Percentiles rank a stretch among this genome's conserved stretches.
Conservation (phyloP, 2,329 filamentous ascomycete genomes). For the Davidsoniella australis region DNA sequence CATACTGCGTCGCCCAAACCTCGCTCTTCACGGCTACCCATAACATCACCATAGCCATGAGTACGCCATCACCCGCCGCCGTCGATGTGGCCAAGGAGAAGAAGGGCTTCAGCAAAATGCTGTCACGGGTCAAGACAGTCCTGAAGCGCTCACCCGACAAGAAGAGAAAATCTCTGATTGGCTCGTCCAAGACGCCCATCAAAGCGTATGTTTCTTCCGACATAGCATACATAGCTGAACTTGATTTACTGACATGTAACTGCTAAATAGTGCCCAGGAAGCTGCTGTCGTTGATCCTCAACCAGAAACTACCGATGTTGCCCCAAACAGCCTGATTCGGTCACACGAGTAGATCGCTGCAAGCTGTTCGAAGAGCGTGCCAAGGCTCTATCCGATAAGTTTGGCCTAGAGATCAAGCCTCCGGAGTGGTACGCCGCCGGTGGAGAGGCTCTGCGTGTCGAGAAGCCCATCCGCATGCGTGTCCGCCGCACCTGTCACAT, state of each 20-base stretch:
- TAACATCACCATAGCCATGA: not conserved
- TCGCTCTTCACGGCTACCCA: too few relatives aligned
- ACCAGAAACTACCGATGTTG: slow-evolving; percentile 16
- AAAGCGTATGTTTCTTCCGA: not conserved
- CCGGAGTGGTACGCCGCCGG: slow-evolving; percentile 34
- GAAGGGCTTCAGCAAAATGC: slow-evolving; percentile 30
- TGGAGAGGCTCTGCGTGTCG: slow-evolving; percentile 44
- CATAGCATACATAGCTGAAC: not conserved
- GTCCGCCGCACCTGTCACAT: slow-evolving; percentile 66
- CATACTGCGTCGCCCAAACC: too few relatives aligned
- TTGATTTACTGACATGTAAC: not conserved
- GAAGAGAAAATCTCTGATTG: not conserved
- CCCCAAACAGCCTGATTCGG: slow-evolving; percentile 6
- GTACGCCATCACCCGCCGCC: not conserved
- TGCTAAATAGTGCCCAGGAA: not conserved
- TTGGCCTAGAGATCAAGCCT: slow-evolving; percentile 37
- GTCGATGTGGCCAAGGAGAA: slow-evolving; percentile 21
- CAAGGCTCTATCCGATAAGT: slow-evolving; percentile 36
- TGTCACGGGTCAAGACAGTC: slow-evolving; percentile 33
- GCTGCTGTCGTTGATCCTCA: not conserved
- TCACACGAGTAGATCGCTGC: slow-evolving; percentile 18
- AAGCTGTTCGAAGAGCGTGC: slow-evolving; percentile 39
- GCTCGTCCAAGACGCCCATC: not conserved
- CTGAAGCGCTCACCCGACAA: slow-evolving; percentile 25
- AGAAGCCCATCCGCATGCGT: slow-evolving; percentile 63